Base-by-base conservation (phyloP, 257 asterid species). In the Anisodus tanguticus region DNA sequence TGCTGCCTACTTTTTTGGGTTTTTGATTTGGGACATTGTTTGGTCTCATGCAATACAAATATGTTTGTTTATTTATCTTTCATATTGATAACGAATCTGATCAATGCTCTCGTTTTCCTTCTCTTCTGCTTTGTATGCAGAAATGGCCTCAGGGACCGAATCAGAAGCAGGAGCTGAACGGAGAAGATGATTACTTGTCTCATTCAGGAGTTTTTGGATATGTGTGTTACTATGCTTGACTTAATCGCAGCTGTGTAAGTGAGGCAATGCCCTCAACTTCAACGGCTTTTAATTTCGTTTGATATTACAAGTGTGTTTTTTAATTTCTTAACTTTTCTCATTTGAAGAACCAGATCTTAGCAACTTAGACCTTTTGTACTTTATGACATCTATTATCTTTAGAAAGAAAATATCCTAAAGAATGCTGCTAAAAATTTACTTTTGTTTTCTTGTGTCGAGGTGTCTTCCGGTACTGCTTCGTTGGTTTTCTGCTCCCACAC, bases 111-210 rank as follows among this genome's bases (percentile, higher is more conserved):
- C 9, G 9, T 53, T 76, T 13, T 8, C 81, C 47, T 17, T 35
- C n/a, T 26, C 63, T 51, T 76, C 64, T 53, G 26, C 81, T 77
- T 77, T 53, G 81, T 26, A 77, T 87, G 85, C 97, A 95, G 99
- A 81, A 94, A 93, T 85, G 97, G 99, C 83, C 71, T 90, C 67
- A 90, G 94, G 89, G 97, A 94, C 4, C 91, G 98, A 64, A 95
- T 94, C 91, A 91, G 99, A 90, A 95, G 98, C 98, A 92, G 99
- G 91, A 93, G 97, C 90, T 91, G 91, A 94, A 26, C 72, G 87
- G 66, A 63, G 80, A 83, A 82, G 83, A 68, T 68, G 88, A 59
- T 71, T 77, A 74, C 69, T 68, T 81, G 31, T 77, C 47, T 53
- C 64, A 31, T 12, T 77, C 64, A 31, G 81, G 91, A 87, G 88